Conservation (phyloP, 768 basidiomycete species). For the Hydnomerulius pinastri region DNA sequence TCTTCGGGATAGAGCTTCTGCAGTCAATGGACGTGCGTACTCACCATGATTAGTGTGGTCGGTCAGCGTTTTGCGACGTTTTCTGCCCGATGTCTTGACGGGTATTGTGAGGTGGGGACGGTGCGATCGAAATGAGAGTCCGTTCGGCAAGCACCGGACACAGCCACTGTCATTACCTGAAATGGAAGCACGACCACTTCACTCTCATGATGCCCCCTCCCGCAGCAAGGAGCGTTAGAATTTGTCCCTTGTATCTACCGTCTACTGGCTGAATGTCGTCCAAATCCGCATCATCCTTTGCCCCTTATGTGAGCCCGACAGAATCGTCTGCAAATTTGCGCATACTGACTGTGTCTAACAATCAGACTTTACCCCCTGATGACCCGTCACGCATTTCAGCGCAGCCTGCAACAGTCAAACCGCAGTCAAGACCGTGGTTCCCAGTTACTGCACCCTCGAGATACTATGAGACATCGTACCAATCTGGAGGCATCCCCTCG, state of each 20-base stretch:
- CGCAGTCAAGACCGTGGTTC: constrained; percentile 53
- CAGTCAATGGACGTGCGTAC: constrained; percentile 20
- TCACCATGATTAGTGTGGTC: constrained; percentile 38
- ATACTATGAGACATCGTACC: constrained; percentile 53
- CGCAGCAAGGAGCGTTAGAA: constrained; percentile 9
- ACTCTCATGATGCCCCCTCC: not conserved
- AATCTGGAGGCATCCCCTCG: constrained; percentile 66
- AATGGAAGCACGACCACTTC: not conserved
- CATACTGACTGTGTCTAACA: constrained; percentile 5
- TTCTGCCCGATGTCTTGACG: constrained; percentile 32
- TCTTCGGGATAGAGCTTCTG: constrained; percentile 14
- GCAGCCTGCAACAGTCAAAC: constrained; percentile 23
- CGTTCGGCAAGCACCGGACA: constrained; percentile 47
- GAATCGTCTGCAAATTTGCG: not conserved
- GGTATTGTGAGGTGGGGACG: constrained; percentile 13
- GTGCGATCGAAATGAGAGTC: constrained; percentile 26
- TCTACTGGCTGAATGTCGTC: constrained; percentile 32
- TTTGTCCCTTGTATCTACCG: no score
- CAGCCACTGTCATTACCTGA: constrained; percentile 23
- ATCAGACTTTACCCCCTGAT: constrained; percentile 64
- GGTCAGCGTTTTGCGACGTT: constrained; percentile 18
- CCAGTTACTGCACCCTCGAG: constrained; percentile 35
- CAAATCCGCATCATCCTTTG: constrained; percentile 55
- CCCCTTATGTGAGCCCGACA: constrained; percentile 52
- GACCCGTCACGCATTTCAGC: constrained; percentile 38